phyloP scores from a whole-genome alignment of 2,329 filamentous ascomycete genomes.

The Colletotrichum spinosum region DNA sequence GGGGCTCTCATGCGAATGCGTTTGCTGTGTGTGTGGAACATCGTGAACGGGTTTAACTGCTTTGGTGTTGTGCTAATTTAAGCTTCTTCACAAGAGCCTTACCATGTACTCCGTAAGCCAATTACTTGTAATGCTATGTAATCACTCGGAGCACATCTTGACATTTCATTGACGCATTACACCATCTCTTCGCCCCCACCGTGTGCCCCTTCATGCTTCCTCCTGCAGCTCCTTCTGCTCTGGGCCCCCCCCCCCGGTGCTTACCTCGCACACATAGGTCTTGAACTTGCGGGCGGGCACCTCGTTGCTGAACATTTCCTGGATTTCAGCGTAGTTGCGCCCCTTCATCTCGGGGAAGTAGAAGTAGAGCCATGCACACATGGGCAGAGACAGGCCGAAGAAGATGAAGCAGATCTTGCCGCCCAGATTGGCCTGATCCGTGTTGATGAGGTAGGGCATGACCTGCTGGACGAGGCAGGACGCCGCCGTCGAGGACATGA shows the following conservation, averaged over 20 bases:
- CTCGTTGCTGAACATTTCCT: slow-evolving; percentile 34
- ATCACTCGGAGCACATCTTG: background rate
- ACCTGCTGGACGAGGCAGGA: slow-evolving; percentile 45
- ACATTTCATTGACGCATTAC: slow-evolving; percentile 14
- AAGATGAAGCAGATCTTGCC: slow-evolving; percentile 48
- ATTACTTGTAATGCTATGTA: background rate
- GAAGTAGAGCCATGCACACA: slow-evolving; percentile 39
- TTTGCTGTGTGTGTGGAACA: slow-evolving; percentile 1
- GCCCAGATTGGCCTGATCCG: slow-evolving; percentile 46
- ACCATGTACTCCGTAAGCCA: background rate
- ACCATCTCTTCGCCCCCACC: slow-evolving; percentile 20
- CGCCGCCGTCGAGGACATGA: slow-evolving; percentile 45
- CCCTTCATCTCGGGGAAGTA: slow-evolving; percentile 38
- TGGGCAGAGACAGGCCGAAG: slow-evolving; percentile 44
- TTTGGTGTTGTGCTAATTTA: slow-evolving; percentile 28
- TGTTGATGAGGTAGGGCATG: slow-evolving; percentile 46
- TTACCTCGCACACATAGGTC: slow-evolving; percentile 28
- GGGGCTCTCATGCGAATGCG: slow-evolving; percentile 15
- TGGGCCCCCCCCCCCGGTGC: slow-evolving; percentile 16
- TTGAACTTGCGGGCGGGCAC: slow-evolving; percentile 34
- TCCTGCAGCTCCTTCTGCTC: slow-evolving; percentile 29
- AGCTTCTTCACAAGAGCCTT: slow-evolving; percentile 27
- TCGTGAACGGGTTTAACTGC: slow-evolving; percentile 12
- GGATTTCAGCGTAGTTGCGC: slow-evolving; percentile 37
- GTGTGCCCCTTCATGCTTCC: slow-evolving; percentile 25